Evolutionary conservation across 257 asterid species (phyloP).

Genomic region (Plantago ovata): DNA sequence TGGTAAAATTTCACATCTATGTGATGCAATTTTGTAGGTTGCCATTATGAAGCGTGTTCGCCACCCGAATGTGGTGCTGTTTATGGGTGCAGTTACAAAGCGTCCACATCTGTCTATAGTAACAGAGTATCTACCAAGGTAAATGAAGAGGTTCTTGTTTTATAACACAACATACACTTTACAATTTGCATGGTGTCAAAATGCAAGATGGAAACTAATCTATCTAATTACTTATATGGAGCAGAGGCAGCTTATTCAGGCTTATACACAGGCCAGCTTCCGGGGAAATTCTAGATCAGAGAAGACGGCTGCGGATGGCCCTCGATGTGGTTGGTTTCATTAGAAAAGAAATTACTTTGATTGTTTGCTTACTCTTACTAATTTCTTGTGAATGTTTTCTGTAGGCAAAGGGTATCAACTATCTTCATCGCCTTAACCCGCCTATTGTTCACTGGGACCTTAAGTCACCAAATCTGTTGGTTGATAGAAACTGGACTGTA

Average conservation of each 20-base stretch:
- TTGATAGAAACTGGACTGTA: conserved; percentile 86
- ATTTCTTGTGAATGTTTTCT: conserved; percentile 12
- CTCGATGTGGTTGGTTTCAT: conserved; percentile 76
- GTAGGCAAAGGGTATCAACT: conserved; percentile 90
- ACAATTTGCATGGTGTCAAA: not conserved
- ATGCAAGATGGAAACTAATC: conserved; percentile 5
- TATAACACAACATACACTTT: conserved; percentile 7
- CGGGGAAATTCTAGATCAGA: conserved; percentile 73
- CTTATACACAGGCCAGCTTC: conserved; percentile 90
- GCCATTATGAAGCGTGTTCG: conserved; percentile 98
- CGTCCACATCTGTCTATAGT: conserved; percentile 93
- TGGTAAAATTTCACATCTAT: conserved; percentile 17
- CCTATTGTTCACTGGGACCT: conserved; percentile 95
- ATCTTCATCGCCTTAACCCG: conserved; percentile 78
- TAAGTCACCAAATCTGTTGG: conserved; percentile 86
- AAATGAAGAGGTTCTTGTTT: conserved; percentile 6
- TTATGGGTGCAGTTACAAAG: conserved; percentile 97
- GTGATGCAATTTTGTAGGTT: conserved; percentile 55
- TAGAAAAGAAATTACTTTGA: conserved; percentile 5
- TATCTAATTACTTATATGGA: conserved; percentile 14
- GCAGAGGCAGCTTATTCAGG: conserved; percentile 90
- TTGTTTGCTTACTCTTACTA: conserved; percentile 2
- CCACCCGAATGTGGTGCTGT: conserved; percentile 93
- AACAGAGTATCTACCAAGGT: conserved; percentile 97
- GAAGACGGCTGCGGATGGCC: conserved; percentile 89